Evolutionary conservation across 805 yeast genomes (phyloP), one percentile per base, ranked within the genome.

Genomic region (Zygoascus tannicola): DNA sequence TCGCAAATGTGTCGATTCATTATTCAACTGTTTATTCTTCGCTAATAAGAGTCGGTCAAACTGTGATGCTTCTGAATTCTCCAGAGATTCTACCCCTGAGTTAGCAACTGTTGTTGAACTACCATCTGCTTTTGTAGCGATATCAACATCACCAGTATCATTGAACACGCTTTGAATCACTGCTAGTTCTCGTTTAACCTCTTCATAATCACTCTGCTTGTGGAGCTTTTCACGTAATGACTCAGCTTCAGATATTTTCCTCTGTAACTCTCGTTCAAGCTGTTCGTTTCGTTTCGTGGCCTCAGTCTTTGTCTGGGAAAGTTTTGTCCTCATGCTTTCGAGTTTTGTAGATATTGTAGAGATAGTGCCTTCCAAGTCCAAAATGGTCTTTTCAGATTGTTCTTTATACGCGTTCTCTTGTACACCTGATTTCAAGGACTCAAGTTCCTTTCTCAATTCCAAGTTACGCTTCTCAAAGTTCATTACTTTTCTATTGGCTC

Each of bases 391-490:
- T 39, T 53, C 60, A 5, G 45, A 38, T 26, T 40, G 46, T 14
- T 23, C 26, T 12, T 41, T 30, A 19, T 33, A 35, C 14, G 50
- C 56, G 5, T 30, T 23, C 20, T 44, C 52, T 72, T 60, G 80
- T 83, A 43, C 73, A 70, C 55, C 56, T 8, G 56, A 48, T 41
- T 55, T 60, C 14, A 53, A 46, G 32, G 74, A 74, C 35, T 81
- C 74, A 42, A 87, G 60, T 44, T 82, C 82, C 15, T 77, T 69
- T 46, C 85, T 74, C 43, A 87, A 67, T 41, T 80, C 80, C 55
- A 83, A 84, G 55, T 86, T 88, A 47, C 95, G 70, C 49, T 74
- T 74, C 58, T 86, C 94, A 43, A 87, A 71, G 54, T 81, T 86
- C 40, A 76, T 58, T 1, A 78, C 73, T 45, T 92, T 72, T 43